These are phyloP conservation scores for Nicotiana tomentosiformis DNA, from an alignment of 257 asterid genomes.

Conservation along the genomic window DNA sequence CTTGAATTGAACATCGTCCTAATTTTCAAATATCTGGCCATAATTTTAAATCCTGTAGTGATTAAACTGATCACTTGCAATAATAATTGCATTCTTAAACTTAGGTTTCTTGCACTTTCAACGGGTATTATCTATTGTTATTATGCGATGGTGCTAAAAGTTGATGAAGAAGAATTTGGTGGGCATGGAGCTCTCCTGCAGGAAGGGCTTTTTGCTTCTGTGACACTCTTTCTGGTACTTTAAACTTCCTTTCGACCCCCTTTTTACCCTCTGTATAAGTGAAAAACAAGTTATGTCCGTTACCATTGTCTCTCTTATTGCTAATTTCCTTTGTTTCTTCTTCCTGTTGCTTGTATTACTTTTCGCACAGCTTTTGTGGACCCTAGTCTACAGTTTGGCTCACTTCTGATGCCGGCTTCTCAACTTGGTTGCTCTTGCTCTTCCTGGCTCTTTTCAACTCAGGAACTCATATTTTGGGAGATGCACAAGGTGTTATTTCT, in stretches of 20 bases:
- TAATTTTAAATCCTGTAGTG: background rate
- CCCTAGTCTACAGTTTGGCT: slow-evolving; percentile 85
- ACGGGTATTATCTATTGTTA: slow-evolving; percentile 78
- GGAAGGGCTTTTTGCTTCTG: slow-evolving; percentile 91
- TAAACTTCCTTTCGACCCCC: background rate
- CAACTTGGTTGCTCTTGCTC: slow-evolving; percentile 1
- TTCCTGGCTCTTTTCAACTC: background rate
- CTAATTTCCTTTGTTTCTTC: background rate
- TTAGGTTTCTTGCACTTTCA: slow-evolving; percentile 65
- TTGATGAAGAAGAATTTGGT: slow-evolving; percentile 95
- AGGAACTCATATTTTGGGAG: background rate
- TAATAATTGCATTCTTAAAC: background rate
- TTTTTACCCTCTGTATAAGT: background rate
- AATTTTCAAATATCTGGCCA: background rate
- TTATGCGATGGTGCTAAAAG: slow-evolving; percentile 60
- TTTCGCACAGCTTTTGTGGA: slow-evolving; percentile 73
- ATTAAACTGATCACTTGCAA: background rate
- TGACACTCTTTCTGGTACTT: slow-evolving; percentile 79
- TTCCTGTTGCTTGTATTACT: background rate
- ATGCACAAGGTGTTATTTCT: slow-evolving; percentile 8
- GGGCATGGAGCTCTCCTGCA: slow-evolving; percentile 95
- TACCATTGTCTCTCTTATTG: background rate
- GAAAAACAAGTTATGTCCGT: background rate
- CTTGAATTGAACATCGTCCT: background rate
- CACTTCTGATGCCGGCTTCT: slow-evolving; percentile 55